phyloP scores from a whole-genome alignment of 371 early-diverging fungal genomes.

The Actinomortierella wolfii region DNA sequence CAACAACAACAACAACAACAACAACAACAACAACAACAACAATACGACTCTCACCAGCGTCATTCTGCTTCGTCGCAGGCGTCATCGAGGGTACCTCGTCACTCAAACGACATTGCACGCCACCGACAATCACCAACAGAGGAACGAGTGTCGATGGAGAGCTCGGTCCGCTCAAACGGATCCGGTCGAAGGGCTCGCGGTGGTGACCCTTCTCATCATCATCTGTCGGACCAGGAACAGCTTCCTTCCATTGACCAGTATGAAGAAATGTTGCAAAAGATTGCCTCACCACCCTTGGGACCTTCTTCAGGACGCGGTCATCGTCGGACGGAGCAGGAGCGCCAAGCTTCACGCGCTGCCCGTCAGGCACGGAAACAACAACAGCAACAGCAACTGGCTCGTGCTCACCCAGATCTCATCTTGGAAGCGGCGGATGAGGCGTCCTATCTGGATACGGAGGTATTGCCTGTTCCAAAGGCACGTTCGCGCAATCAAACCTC shows the following conservation, averaged over 20 bases:
- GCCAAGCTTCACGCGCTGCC: constrained; percentile 3
- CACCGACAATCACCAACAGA: constrained; percentile 19
- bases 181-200: constrained; percentile 13
- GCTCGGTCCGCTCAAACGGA: background rate
- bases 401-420: background rate
- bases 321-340: constrained; percentile 27
- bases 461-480: background rate
- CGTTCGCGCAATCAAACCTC: background rate
- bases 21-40: constrained; percentile 3
- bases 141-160: constrained; percentile 1
- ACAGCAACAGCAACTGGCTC: constrained; percentile 13
- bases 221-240: constrained; percentile 6
- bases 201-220: constrained; percentile 16
- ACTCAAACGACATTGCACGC: constrained; percentile 13
- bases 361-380: constrained; percentile 18
- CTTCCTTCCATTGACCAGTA: constrained; percentile 37
- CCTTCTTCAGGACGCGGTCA: constrained; percentile 15
- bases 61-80: constrained; percentile 14
- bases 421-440: constrained; percentile 2
- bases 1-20: constrained; percentile 9
- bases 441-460: background rate
- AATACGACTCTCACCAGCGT: constrained; percentile 7
- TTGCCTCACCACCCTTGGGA: constrained; percentile 26
- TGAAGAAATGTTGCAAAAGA: constrained; percentile 36
- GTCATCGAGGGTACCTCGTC: constrained; percentile 8